A percentile compares a stretch with the other conserved stretches of the same genome.
phyloP scores from a whole-genome alignment of 768 basidiomycete genomes.

The Hemileccinum rubropunctum region DNA sequence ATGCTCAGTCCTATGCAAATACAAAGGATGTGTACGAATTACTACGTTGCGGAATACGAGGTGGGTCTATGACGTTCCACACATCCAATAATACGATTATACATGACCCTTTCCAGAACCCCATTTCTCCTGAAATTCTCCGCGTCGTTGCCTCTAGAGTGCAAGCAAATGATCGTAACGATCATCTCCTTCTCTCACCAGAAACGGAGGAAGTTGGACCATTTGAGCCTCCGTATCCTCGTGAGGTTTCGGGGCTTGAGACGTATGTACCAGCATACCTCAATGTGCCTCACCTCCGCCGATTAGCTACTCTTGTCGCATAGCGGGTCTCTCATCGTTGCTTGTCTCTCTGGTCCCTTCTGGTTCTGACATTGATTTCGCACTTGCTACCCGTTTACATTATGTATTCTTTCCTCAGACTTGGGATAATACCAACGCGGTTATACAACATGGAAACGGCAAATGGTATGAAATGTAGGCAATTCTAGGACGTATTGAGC shows the following conservation, averaged over 20 bases:
- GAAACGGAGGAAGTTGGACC: slow-evolving; percentile 97
- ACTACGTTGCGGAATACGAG: slow-evolving; percentile 99
- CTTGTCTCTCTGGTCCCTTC: neutral
- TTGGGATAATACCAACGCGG: slow-evolving; percentile 15
- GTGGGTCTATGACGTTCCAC: slow-evolving; percentile 38
- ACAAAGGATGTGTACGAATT: slow-evolving; percentile 98
- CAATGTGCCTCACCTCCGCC: slow-evolving; percentile 84
- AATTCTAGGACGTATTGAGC: neutral
- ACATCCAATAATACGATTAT: neutral
- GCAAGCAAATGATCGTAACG: slow-evolving; percentile 93
- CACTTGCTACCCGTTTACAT: slow-evolving; percentile 13
- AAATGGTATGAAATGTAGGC: neutral
- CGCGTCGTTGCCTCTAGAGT: slow-evolving; percentile 96
- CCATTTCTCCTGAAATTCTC: slow-evolving; percentile 95
- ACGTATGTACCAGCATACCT: slow-evolving; percentile 94
- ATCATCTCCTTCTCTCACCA: slow-evolving; percentile 92
- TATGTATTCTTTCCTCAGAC: slow-evolving; percentile 18
- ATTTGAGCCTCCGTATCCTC: slow-evolving; percentile 89
- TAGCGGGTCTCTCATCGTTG: slow-evolving; percentile 31
- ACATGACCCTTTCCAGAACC: slow-evolving; percentile 55
- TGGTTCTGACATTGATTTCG: slow-evolving; percentile 3
- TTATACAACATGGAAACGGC: neutral
- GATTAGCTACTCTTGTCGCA: slow-evolving; percentile 83
- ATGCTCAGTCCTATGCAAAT: slow-evolving; percentile 99
- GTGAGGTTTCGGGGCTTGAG: slow-evolving; percentile 94